phyloP scores from a whole-genome alignment of 495 filamentous ascomycete genomes.

The Lophium mytilinum region DNA sequence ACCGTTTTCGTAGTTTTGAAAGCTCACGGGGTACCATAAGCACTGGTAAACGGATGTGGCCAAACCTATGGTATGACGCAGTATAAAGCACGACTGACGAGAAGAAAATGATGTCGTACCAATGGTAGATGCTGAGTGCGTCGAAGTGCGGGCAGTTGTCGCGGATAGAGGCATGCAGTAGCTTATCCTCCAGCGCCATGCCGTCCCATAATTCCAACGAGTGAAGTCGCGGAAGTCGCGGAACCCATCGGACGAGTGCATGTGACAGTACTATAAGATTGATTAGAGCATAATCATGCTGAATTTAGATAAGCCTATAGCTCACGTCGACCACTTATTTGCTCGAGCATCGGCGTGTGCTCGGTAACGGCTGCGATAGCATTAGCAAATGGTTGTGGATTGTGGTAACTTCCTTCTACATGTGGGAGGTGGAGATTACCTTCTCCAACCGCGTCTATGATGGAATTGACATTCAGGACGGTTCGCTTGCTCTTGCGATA shows the following conservation, averaged over 20 bases:
- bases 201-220: constrained; percentile 51
- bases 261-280: constrained; percentile 31
- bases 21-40: too few species aligned
- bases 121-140: constrained; percentile 49
- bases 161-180: constrained; percentile 43
- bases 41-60: not conserved
- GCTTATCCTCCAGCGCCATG: constrained; percentile 44
- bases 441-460: constrained; percentile 38
- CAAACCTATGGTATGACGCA: too few species aligned
- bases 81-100: too few species aligned
- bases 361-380: constrained; percentile 38
- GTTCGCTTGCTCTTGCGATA: not conserved
- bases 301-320: constrained; percentile 4
- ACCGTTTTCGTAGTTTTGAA: not conserved
- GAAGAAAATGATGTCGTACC: constrained; percentile 30
- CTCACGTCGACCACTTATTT: constrained; percentile 41
- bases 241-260: constrained; percentile 41
- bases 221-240: constrained; percentile 38
- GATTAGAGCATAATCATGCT: not conserved
- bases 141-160: constrained; percentile 54
- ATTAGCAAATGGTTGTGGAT: constrained; percentile 3
- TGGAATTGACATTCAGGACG: constrained; percentile 22
- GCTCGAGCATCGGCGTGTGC: constrained; percentile 46
- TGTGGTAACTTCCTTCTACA: not conserved
- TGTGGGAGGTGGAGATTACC: constrained; percentile 20